Evolutionary conservation across 2,329 filamentous ascomycete species (phyloP), one percentile per base, ranked within the genome.

Genomic region (Botryosphaeria dothidea): DNA sequence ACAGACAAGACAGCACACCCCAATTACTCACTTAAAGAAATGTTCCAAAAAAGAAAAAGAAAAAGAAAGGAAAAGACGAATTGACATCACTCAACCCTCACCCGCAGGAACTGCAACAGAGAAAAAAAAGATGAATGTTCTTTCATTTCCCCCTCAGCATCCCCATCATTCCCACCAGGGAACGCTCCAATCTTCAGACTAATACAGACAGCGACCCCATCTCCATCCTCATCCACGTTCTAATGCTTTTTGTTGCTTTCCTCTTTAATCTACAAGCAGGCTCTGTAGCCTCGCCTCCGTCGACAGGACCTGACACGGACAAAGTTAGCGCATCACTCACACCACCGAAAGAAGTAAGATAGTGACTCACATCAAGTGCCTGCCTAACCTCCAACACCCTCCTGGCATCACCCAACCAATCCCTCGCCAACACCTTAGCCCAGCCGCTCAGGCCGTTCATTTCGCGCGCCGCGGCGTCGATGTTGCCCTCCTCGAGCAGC

Each of bases 341-440:
- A n/a, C n/a, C n/a, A n/a, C n/a, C n/a, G n/a, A n/a, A n/a, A n/a
- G 27, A 17, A 17, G 31, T 11, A 52, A 6, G 6, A 13, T 5
- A 29, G 38, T 34, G 13, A 86, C 89, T 88, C 80, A 97, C 95
- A 79, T 99, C 95, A 73, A 99, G 84, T 73, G 95, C 95, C 82
- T 99, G 95, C 80, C 92, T 90, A 69, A 98, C 95, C 82, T 99
- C 95, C 73, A 99, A 83, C 69, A 96, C 92, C 81, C 93, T 91
- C 76, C 95, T 88, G 68, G 93, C 91, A 83, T 99, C 95, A 61
- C 85, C 86, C 70, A 99, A 80, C 95, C 95, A 99, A 79, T 99
- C 95, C 74, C 91, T 89, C 79, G 92, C 96, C 75, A 99, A 81
- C 45, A 93, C 94, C 85, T 95, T 97, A 54, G 94, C 93, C 95